Percentiles rank a stretch among this genome's conserved stretches.
Conservation (phyloP, 179 eudicot genomes). For the Vitellaria paradoxa region DNA sequence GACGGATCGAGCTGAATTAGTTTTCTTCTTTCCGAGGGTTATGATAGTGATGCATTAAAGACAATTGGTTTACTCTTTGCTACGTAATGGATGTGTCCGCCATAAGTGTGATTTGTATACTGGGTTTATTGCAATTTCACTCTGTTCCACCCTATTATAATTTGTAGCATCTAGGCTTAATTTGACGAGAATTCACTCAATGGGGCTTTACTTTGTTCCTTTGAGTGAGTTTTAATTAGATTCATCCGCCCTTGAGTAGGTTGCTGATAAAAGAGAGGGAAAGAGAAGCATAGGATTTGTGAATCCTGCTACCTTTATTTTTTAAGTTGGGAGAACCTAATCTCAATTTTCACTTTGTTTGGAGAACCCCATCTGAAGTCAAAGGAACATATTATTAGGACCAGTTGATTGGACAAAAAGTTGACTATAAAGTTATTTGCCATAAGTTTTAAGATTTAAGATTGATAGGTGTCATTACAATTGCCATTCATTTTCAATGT, state of each 20-base stretch:
- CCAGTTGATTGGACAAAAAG: not conserved
- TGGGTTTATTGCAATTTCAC: not conserved
- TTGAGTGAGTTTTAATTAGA: not conserved
- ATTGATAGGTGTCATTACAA: not conserved
- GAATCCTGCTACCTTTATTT: not conserved
- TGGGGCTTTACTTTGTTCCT: not conserved
- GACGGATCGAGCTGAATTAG: constrained; percentile 6
- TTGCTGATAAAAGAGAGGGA: not conserved
- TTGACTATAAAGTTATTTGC: not conserved
- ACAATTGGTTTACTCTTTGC: not conserved
- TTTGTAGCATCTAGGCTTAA: not conserved
- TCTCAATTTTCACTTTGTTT: not conserved
- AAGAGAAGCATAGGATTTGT: not conserved
- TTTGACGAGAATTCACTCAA: not conserved
- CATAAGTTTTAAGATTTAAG: not conserved
- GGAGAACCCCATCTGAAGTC: not conserved
- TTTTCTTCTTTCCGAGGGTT: not conserved
- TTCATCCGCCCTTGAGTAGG: not conserved
- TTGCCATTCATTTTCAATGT: not conserved
- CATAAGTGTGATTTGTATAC: not conserved
- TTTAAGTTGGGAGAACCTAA: not conserved
- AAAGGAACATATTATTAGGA: not conserved
- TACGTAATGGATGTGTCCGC: no score
- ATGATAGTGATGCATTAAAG: not conserved
- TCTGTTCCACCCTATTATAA: not conserved